Evolutionary conservation across 2,329 filamentous ascomycete genomes (phyloP), one percentile per base, ranked within the genome.

Genomic region (Didymella pomorum): DNA sequence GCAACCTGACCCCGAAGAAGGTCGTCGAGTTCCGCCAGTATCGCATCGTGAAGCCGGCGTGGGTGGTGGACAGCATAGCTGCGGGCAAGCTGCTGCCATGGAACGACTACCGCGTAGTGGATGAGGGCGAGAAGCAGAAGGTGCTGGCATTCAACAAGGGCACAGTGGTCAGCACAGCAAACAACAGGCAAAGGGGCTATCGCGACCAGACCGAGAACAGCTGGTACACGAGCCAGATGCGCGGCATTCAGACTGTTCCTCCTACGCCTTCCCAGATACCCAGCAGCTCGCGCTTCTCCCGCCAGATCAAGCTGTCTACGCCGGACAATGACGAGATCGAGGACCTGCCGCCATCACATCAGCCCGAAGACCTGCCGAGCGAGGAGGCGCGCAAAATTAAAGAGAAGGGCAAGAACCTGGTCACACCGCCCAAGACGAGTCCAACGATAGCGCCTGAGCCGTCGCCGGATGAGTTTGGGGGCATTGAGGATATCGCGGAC

Each of bases 41-140:
- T 76, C 87, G 94, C 44, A 91, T 99, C 35, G 95, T 97, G 49
- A 97, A 95, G 76, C 95, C 95, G 0, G 88, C 92, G 20, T 99
- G 95, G 95, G 86, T 99, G 3, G 89, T 92, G 14, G 94, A 99
- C 67, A 97, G 93, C 61, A 86, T 98, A 44, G 83, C 86, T 56
- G 91, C 91, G 7, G 92, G 92, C 6, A 90, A 86, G 69, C 78
- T 97, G 43, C 81, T 98, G 26, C 89, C 94, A 0, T 99, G 96
- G 95, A 84, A 90, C 60, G 82, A 87, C 12, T 99, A 95, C 72
- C 87, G 92, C 28, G 87, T 97, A 0, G 80, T 97, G 4, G 91
- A 95, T 64, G 92, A 97, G 74, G 93, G 92, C 0, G 86, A 89
- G 0, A 86, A 87, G 10, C 95, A 99, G 77, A 92, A 91, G 67